Base-by-base conservation (phyloP, 2,329 filamentous ascomycete species). In the Sordariomycetes sp. region DNA sequence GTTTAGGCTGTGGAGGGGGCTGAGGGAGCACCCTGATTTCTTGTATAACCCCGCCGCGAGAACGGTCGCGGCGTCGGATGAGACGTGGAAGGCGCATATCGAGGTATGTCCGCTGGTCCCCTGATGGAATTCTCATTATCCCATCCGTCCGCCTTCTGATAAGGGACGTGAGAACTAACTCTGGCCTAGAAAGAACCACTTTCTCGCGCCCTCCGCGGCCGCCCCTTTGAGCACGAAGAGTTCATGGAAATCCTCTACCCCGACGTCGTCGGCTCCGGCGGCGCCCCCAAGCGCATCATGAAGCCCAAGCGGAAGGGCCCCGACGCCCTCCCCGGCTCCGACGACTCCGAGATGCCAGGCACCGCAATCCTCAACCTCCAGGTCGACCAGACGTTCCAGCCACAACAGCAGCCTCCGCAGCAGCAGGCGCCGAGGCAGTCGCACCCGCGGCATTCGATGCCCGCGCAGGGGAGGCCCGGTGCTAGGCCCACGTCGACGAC, bases 171-270 rank as follows among this genome's bases (percentile, higher is more conserved):
- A 42, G 4, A 24, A 39, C 51, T 53, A 32, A 50, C 55, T 10
- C 34, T 12, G 36, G 17, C 53, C 50, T 63, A 83, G 79, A 76
- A 75, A 68, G 80, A 83, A 62, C 79, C 80, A 1, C 69, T 81
- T 24, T 81, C 80, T 1, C 75, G 78, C 59, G 78, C 79, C 8
- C 68, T 83, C 5, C 74, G 78, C 57, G 78, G 79, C 35, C 72
- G 80, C 15, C 76, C 79, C 1, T 82, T 83, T 62, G 79, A 83
- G 24, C 78, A 83, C 63, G 79, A 82, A 64, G 75, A 81, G 42
- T 82, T 72, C 65, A 80, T 82, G 76, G 79, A 82, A 64, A 73
- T 82, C 24, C 68, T 83, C 10, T 83, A 82, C 59, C 78, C 79
- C 34, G 80, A 83, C 58, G 79, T 83, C 10, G 72, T 82, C 51